Evolutionary conservation across 345 rosid genomes (phyloP), one percentile per base, ranked within the genome.

Genomic region (Streptanthus diversifolius): DNA sequence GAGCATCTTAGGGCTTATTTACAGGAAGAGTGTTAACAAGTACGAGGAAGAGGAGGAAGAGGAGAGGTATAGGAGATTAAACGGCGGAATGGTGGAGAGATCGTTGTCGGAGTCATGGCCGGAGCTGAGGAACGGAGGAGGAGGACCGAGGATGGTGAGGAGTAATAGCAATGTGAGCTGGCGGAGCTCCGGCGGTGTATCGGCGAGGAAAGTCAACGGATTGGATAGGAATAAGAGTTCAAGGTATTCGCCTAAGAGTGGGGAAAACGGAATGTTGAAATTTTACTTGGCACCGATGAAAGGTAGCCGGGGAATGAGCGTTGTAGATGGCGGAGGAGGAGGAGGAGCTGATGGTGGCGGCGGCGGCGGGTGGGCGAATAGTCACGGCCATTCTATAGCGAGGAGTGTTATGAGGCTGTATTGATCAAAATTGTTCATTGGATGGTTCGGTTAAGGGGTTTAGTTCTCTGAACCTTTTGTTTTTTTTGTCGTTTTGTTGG

Each of bases 111-210:
- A 92, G 71, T 88, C 99, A 0, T 95, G 99, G 99, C 96, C 82
- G 40, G 96, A 89, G 55, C 68, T 90, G 76, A 80, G 92, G 77
- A 85, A 83, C 33, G 90, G 84, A 40, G 76, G 82, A 10, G 82
- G 82, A 61, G 90, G 86, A 39, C 90, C 95, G 13, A 95, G 83
- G 85, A 55, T 95, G 62, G 55, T 81, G 74, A 85, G 99, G 81
- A 95, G 99, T 80, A 95, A 92, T 37, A 95, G 98, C 83, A 95
- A 95, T 65, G 97, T 92, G 39, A 95, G 98, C 73, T 90, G 92
- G 90, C 83, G 97, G 80, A 92, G 86, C 67, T 81, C 93, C 0
- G 72, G 80, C 18, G 90, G 83, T 12, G 90, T 86, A 33, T 76
- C 83, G 56, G 80, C 56, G 48, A 85, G 86, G 82, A 84, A 84